phyloP scores from a whole-genome alignment of 495 filamentous ascomycete species.

The Penicillium atrosanguineum region DNA sequence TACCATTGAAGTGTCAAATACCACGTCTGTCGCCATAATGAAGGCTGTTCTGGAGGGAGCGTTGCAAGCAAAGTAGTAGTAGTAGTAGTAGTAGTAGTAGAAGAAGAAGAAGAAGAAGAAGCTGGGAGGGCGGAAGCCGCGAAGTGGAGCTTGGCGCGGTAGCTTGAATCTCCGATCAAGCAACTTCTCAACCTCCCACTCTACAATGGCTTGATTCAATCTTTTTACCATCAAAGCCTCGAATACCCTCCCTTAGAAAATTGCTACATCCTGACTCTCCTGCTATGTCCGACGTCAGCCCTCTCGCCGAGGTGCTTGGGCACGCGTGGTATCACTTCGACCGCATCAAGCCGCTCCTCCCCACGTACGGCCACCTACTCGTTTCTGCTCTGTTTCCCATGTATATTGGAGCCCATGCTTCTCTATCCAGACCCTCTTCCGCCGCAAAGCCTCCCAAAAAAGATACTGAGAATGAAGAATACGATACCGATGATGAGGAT shows the following conservation, averaged over 20 bases:
- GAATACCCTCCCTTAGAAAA: neutral
- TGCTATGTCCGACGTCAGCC: slow-evolving; percentile 44
- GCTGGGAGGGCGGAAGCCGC: slow-evolving; percentile 6
- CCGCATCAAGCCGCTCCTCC: slow-evolving; percentile 52
- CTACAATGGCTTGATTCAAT: slow-evolving; percentile 17
- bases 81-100: no score
- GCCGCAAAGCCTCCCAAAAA: slow-evolving; percentile 62
- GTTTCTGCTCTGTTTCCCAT: slow-evolving; percentile 70
- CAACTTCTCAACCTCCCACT: slow-evolving; percentile 16
- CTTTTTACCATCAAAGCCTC: neutral
- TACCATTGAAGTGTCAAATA: slow-evolving; percentile 82
- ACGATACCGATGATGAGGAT: slow-evolving; percentile 47
- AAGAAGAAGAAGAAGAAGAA: neutral
- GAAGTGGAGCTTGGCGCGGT: slow-evolving; percentile 11
- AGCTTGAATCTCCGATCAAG: slow-evolving; percentile 16
- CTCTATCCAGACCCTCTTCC: slow-evolving; percentile 72
- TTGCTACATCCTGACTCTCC: neutral
- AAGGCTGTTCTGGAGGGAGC: neutral
- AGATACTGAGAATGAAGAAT: slow-evolving; percentile 36
- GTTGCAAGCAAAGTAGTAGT: slow-evolving; percentile 4
- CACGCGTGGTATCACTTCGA: slow-evolving; percentile 50
- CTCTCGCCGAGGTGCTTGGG: slow-evolving; percentile 47
- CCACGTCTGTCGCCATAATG: slow-evolving; percentile 71
- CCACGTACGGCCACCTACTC: slow-evolving; percentile 66
- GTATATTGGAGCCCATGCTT: slow-evolving; percentile 67